phyloP scores from a whole-genome alignment of 257 asterid genomes.

The Solanum paucissectum region DNA sequence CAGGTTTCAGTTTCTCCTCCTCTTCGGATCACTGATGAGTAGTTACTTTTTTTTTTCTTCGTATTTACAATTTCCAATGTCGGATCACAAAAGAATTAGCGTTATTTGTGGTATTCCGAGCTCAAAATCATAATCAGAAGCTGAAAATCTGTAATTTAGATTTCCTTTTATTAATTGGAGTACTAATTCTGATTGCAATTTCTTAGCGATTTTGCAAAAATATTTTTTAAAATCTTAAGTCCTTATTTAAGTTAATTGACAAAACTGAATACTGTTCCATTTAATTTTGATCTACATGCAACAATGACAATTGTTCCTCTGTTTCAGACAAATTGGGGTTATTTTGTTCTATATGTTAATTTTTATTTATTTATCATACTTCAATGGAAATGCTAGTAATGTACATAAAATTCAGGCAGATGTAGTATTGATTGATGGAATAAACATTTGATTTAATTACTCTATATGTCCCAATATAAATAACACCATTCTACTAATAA shows the following conservation, averaged over 20 bases:
- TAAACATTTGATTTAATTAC: background rate
- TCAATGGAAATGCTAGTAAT: background rate
- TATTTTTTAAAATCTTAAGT: background rate
- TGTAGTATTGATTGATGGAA: background rate
- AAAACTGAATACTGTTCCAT: background rate
- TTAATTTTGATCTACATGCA: background rate
- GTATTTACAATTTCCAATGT: background rate
- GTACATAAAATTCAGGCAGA: background rate
- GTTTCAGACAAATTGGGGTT: background rate
- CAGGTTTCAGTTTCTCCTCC: background rate
- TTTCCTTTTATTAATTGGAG: background rate
- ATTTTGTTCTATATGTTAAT: background rate
- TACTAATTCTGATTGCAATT: background rate
- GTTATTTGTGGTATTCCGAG: background rate
- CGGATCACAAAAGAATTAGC: background rate
- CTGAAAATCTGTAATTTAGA: background rate
- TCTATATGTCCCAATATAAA: background rate
- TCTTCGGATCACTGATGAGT: background rate
- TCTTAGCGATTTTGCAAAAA: background rate
- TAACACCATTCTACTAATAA: background rate
- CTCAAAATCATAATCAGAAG: background rate
- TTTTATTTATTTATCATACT: background rate
- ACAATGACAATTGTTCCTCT: background rate
- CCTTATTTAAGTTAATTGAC: background rate
- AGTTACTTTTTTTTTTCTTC: background rate